Percentiles rank a stretch among this genome's conserved stretches.
phyloP scores from a whole-genome alignment of 2,329 filamentous ascomycete species.

The Xylariaceae sp. region DNA sequence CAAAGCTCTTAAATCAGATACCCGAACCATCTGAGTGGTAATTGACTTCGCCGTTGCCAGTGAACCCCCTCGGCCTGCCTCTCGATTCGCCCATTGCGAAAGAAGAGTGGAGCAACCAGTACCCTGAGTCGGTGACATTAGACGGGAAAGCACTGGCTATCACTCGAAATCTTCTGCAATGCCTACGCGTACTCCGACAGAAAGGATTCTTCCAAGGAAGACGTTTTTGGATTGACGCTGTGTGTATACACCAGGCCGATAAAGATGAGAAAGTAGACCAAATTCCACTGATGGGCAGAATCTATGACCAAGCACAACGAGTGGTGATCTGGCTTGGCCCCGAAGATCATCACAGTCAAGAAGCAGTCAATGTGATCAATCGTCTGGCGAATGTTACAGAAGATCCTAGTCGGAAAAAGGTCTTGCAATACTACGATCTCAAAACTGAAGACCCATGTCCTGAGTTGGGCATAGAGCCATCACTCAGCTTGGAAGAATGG shows the following conservation, averaged over 20 bases:
- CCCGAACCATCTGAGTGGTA: neutral
- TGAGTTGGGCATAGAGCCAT: neutral
- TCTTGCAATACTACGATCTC: neutral
- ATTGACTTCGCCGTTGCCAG: neutral
- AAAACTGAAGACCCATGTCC: slow-evolving; percentile 1
- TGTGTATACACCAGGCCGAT: slow-evolving; percentile 2
- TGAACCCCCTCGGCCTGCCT: neutral
- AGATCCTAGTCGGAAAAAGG: neutral
- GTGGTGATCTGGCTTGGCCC: slow-evolving; percentile 1
- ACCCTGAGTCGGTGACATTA: neutral
- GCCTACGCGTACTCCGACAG: neutral
- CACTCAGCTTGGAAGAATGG: slow-evolving; percentile 1
- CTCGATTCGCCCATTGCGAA: neutral
- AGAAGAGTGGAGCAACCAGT: neutral
- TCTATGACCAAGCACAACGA: neutral
- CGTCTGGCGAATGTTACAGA: neutral
- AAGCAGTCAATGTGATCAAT: neutral
- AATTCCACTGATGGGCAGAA: slow-evolving; percentile 1
- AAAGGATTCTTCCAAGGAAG: neutral
- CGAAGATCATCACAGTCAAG: neutral
- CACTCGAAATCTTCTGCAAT: neutral
- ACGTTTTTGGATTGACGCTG: neutral
- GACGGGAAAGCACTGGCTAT: neutral
- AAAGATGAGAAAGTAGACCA: neutral
- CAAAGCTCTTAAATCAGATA: neutral